These are phyloP conservation scores for Pulveroboletus sp. DNA, from an alignment of 768 basidiomycete genomes.

Conservation along the genomic window DNA sequence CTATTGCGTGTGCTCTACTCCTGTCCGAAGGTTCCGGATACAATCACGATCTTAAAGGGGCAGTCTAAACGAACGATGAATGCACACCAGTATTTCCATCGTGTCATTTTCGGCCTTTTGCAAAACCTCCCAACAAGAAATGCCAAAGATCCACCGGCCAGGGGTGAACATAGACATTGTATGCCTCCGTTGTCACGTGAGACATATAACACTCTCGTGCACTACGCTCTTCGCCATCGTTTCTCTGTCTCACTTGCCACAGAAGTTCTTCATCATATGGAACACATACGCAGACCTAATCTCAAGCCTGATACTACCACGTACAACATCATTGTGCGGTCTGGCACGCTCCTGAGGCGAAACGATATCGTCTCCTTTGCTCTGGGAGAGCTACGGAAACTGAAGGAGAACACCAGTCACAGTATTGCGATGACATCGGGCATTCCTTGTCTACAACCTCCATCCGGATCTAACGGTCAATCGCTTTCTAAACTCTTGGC, in stretches of 20 bases:
- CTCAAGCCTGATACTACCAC: conserved; percentile 47
- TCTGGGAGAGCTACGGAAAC: conserved; percentile 31
- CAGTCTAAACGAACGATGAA: conserved; percentile 27
- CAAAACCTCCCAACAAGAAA: conserved; percentile 27
- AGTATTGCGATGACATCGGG: conserved; percentile 20
- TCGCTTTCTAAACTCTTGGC: conserved; percentile 13
- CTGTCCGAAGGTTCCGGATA: conserved; percentile 37
- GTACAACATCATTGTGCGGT: conserved; percentile 55
- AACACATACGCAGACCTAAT: conserved; percentile 33
- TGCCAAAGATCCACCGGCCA: conserved; percentile 16
- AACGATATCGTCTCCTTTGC: conserved; percentile 39
- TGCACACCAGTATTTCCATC: conserved; percentile 47
- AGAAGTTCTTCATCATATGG: conserved; percentile 53
- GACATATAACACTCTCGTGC: conserved; percentile 58
- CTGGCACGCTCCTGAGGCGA: conserved; percentile 46
- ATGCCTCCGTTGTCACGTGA: conserved; percentile 35
- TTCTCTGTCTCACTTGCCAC: conserved; percentile 45
- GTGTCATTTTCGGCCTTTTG: conserved; percentile 41
- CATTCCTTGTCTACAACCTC: neutral
- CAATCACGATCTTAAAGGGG: conserved; percentile 35
- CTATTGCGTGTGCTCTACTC: conserved; percentile 46
- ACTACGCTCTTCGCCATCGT: conserved; percentile 63
- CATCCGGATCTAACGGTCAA: neutral
- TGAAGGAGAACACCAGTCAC: conserved; percentile 18
- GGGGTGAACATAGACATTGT: conserved; percentile 2